Conservation (phyloP, 2,329 filamentous ascomycete genomes). For the Cladophialophora immunda region DNA sequence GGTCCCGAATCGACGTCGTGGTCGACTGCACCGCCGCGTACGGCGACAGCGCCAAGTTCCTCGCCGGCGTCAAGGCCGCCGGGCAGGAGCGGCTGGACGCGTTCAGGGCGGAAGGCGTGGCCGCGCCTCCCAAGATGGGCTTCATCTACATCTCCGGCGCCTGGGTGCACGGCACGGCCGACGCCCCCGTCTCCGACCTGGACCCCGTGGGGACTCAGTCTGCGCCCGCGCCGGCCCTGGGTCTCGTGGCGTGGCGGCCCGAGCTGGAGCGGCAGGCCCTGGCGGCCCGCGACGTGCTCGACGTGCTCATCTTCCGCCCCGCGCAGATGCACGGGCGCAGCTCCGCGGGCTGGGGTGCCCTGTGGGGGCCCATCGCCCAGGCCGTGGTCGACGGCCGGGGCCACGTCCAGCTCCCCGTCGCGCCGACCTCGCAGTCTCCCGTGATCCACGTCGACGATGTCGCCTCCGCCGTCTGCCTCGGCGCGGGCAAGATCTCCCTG, state of each 20-base stretch:
- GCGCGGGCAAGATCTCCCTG: conserved; percentile 1
- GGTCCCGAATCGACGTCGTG: neutral
- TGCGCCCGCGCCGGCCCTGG: neutral
- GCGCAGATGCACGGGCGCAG: conserved; percentile 6
- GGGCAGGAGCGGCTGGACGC: neutral
- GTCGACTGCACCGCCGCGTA: conserved; percentile 6
- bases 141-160: neutral
- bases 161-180: neutral
- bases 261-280: conserved; percentile 5
- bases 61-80: neutral
- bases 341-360: neutral
- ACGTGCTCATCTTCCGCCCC: conserved; percentile 8
- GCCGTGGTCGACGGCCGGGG: neutral
- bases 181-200: neutral
- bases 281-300: conserved; percentile 1
- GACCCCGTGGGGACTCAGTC: conserved; percentile 3
- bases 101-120: neutral
- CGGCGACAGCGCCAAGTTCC: conserved; percentile 5
- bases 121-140: neutral
- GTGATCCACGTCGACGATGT: conserved; percentile 12
- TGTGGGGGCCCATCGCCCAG: conserved; percentile 3
- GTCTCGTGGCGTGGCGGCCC: conserved; percentile 5
- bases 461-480: neutral
- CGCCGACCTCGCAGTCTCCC: neutral
- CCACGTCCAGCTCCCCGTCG: neutral